Evolutionary conservation across 2,329 filamentous ascomycete species (phyloP).

Genomic region (Rutstroemia sp.): DNA sequence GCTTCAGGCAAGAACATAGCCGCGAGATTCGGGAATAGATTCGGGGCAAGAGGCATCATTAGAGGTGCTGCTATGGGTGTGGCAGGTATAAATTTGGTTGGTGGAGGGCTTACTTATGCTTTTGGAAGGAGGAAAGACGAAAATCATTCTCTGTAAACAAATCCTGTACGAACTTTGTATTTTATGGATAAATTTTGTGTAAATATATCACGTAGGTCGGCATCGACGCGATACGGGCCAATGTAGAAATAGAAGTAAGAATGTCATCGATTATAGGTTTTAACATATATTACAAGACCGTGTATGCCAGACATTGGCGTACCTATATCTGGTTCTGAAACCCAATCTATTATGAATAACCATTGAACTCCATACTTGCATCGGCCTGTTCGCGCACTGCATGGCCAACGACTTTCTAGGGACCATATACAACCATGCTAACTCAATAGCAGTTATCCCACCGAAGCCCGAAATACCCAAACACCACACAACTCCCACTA

Average conservation of each 20-base stretch:
- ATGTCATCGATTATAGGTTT: background rate
- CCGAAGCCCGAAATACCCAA: background rate
- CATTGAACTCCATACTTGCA: conserved; percentile 10
- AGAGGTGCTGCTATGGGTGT: conserved; percentile 44
- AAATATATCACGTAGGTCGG: background rate
- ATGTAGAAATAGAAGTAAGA: too few species aligned
- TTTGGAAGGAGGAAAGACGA: conserved; percentile 35
- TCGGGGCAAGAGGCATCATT: conserved; percentile 43
- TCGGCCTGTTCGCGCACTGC: conserved; percentile 22
- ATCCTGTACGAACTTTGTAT: background rate
- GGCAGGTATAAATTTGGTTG: conserved; percentile 42
- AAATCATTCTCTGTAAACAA: conserved; percentile 1
- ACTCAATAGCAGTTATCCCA: background rate
- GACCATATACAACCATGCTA: background rate
- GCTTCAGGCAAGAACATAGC: conserved; percentile 17
- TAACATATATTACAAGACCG: conserved; percentile 5
- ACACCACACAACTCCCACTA: background rate
- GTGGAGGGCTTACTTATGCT: conserved; percentile 44
- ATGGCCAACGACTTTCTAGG: conserved; percentile 19
- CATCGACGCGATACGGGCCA: too few species aligned
- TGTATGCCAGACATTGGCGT: background rate
- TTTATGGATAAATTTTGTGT: background rate
- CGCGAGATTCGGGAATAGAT: conserved; percentile 37
- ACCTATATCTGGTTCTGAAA: conserved; percentile 1
- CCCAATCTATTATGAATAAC: conserved; percentile 11